Evolutionary conservation across 306 rosid genomes (phyloP), one percentile per base, ranked within the genome.

Genomic region (Luffa acutangula): DNA sequence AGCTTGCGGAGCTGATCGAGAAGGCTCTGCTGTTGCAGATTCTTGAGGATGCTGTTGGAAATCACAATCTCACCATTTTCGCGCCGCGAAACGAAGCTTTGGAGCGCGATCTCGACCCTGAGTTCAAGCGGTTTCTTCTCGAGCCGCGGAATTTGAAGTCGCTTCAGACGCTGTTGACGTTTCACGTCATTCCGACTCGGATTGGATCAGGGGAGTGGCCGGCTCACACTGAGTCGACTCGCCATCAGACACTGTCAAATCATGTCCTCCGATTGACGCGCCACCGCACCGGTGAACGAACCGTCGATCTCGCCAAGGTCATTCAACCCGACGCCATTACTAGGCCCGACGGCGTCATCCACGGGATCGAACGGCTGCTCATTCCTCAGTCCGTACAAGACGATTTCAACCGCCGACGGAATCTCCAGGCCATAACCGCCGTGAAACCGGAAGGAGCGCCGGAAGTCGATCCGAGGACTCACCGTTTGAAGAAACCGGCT

Each of bases 321-420:
- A 79, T 64, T 0, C 86, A 87, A 64, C 88, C 90, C 10, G 85
- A 86, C 1, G 82, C 83, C 0, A 33, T 90, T 8, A 84, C 88
- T 82, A 86, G 95, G 57, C 95, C 95, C 77, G 97, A 92, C 76
- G 97, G 95, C 0, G 90, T 92, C 25, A 92, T 92, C 71, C 97
- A 92, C 77, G 97, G 97, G 34, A 90, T 92, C 73, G 90, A 89
- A 39, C 81, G 90, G 18, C 78, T 92, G 7, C 82, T 92, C 9
- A 64, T 92, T 11, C 97, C 97, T 1, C 88, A 87, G 7, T 82
- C 95, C 3, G 97, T 92, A 5, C 91, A 87, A 20, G 87, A 86
- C 51, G 91, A 87, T 62, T 92, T 92, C 88, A 89, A 90, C 84
- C 84, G 85, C 41, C 89, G 97, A 34, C 88, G 97, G 0, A 92